Evolutionary conservation across 352 stramenopile genomes (phyloP), one percentile per base, ranked within the genome.

Genomic region (Pythium graminicola): DNA sequence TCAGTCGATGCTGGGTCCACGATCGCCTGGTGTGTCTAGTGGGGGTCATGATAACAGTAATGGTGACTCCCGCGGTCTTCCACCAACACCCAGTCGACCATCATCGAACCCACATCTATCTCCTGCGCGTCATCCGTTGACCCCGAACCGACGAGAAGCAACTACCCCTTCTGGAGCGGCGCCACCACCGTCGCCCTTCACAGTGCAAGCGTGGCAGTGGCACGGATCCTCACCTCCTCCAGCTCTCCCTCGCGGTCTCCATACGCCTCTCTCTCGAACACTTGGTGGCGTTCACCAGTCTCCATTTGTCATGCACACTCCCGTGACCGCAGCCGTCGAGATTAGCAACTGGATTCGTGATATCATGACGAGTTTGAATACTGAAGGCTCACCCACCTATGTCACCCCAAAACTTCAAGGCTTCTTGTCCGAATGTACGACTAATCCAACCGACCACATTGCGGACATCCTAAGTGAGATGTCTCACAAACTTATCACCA

Each of bases 301-400:
- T 1, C 76, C 81, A 6, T 63, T 64, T 22, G 61, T 69, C 1
- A 65, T 73, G 29, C 76, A 84, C 33, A 92, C 84, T 3, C 84
- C 84, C 1, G 76, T 94, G 5, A 86, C 76, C 6, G 73, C 81
- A 0, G 84, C 84, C 23, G 74, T 94, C 3, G 81, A 94, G 51
- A 93, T 76, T 16, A 91, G 70, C 64, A 85, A 79, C 22, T 94
- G 81, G 81, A 69, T 94, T 24, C 77, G 84, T 32, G 77, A 87
- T 47, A 83, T 67, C 1, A 54, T 91, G 19, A 29, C 48, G 23
- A 40, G 17, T 55, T 42, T 28, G 17, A 48, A 27, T 7, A 5
- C 28, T 0, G 24, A 29, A 4, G 33, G 43, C 11, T 28, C 60
- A 54, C n/a, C 61, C 39, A 26, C 62, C 53, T 46, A 69, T 17